Conservation (phyloP, 139 green algal genomes). For the Chlamydomonas sp. region DNA sequence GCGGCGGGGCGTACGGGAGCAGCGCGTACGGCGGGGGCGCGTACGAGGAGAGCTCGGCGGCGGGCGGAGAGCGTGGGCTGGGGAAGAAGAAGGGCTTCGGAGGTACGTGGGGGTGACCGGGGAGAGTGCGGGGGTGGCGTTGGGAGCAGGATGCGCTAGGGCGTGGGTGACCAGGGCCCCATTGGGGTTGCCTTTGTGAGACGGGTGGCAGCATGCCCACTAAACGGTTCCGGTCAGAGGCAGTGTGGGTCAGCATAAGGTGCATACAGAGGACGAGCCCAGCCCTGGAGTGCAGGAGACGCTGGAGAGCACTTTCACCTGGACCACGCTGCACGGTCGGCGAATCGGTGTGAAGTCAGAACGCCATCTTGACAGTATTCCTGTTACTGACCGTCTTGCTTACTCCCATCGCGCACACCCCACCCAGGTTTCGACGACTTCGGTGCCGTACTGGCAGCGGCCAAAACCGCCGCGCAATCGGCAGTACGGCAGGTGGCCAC, state of each 20-base stretch:
- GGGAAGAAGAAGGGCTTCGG: slow-evolving; percentile 34
- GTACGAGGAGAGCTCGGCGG: not conserved
- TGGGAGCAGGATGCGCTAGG: no score
- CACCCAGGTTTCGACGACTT: slow-evolving; percentile 46
- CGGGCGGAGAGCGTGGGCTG: not conserved
- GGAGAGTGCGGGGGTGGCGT: no score
- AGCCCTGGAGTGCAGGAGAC: no score
- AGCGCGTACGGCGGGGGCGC: not conserved
- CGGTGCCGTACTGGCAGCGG: slow-evolving; percentile 21
- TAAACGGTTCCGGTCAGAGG: no score
- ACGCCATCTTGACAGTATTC: no score
- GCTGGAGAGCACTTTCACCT: no score
- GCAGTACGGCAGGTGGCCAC: not conserved
- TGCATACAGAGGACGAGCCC: no score
- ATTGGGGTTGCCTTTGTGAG: not conserved
- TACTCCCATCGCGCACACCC: no score
- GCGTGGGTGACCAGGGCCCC: not conserved
- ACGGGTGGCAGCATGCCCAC: not conserved
- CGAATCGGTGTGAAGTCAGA: no score
- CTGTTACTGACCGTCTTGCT: no score
- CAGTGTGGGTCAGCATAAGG: no score
- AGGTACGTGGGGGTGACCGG: not conserved
- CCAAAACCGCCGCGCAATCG: slow-evolving; percentile 3
- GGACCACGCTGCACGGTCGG: no score
- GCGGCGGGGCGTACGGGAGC: not conserved